Evolutionary conservation across 2,329 filamentous ascomycete species (phyloP).

Genomic region (Diplodia seriata): DNA sequence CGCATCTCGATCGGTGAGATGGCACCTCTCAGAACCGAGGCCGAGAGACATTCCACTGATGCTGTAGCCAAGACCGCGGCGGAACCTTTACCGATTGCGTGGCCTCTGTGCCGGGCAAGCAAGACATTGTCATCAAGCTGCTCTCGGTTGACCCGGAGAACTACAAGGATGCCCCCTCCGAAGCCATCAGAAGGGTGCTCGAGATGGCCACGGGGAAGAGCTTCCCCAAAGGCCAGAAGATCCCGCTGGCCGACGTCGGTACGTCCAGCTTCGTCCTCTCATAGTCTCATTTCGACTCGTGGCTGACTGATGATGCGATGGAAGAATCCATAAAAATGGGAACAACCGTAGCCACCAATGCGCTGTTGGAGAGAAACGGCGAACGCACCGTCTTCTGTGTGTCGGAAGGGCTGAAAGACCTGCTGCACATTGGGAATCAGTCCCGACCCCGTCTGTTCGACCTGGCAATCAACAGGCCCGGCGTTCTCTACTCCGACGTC

Average conservation of each 20-base stretch:
- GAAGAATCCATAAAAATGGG: slow-evolving; percentile 40
- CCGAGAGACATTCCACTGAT: neutral
- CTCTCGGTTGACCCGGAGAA: slow-evolving; percentile 42
- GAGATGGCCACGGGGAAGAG: slow-evolving; percentile 36
- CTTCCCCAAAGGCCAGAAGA: slow-evolving; percentile 35
- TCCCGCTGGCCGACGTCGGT: neutral
- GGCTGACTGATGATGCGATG: slow-evolving; percentile 21
- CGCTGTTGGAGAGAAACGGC: slow-evolving; percentile 43
- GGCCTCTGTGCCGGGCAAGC: slow-evolving; percentile 36
- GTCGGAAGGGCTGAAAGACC: slow-evolving; percentile 43
- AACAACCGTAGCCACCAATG: slow-evolving; percentile 44
- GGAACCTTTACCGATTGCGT: slow-evolving; percentile 37
- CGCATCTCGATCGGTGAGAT: neutral
- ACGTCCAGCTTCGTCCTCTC: neutral
- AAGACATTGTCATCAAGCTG: slow-evolving; percentile 42
- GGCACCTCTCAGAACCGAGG: neutral
- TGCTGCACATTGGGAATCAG: slow-evolving; percentile 44
- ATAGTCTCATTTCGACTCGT: neutral
- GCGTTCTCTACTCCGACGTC: slow-evolving; percentile 37
- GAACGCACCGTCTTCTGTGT: slow-evolving; percentile 39
- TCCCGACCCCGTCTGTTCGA: slow-evolving; percentile 43
- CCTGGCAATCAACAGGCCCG: slow-evolving; percentile 36
- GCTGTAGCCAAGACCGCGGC: slow-evolving; percentile 33
- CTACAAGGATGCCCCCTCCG: slow-evolving; percentile 43
- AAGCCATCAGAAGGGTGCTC: slow-evolving; percentile 41